Evolutionary conservation across 2,329 filamentous ascomycete species (phyloP), one percentile per base, ranked within the genome.

Genomic region (Penicillium italicum): DNA sequence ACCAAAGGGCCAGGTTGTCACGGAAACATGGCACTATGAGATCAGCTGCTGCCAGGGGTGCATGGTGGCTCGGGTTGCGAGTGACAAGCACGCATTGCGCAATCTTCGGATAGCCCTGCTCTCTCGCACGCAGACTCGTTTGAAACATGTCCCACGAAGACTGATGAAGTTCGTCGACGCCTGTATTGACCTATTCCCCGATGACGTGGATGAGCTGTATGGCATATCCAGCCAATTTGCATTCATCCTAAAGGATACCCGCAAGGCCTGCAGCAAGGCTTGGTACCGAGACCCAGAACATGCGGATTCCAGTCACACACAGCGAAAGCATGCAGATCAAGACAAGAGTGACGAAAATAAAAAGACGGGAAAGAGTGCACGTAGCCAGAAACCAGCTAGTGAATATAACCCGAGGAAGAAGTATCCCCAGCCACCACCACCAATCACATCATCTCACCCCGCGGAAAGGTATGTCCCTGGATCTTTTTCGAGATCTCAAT

Each of bases 31-130:
- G 63, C 12, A 30, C 8, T 70, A 68, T 40, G 72, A 76, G 56
- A 55, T 50, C 20, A 70, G 73, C 45, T 47, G 56, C 9, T 77
- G 75, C 55, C 60, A 71, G 28, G 75, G 69, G 0, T 77, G 75
- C 43, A 74, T 76, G 46, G 40, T 77, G 10, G 62, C 68, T 7
- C 63, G 69, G 0, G 60, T 77, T 12, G 64, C 66, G 1, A 48
- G 55, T 0, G 57, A 72, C 45, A 62, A 65, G 4, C 38, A 58
- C 1, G 57, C 57, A 1, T 34, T 76, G 16, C 63, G 63, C 18
- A 66, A 72, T 41, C 58, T 77, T 11, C 66, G 71, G 1, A 51
- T 63, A 1, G 53, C 65, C 1, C 38, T 74, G 30, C 54, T 69
- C 14, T 69, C 70, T 48, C 71, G 70, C 20, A 73, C 66, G 4